Evolutionary conservation across 129 eudicot species (phyloP), one percentile per base, ranked within the genome.

Genomic region (Escallonia rubra): DNA sequence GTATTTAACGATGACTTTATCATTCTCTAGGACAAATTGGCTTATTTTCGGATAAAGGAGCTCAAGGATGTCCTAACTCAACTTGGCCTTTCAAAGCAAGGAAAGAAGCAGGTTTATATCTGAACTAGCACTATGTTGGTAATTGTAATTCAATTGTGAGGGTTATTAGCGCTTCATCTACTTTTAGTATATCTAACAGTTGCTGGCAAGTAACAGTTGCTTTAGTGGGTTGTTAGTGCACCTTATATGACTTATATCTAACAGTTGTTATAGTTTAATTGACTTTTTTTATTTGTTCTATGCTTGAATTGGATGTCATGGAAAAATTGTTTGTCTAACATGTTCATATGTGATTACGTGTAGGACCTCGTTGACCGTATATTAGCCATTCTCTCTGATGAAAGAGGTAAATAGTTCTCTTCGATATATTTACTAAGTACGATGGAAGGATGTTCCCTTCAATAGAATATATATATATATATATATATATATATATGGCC

Each of bases 321-420:
- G 34, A 23, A 23, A 23, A 23, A 23, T 23, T 59, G 7, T 14
- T 50, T 59, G 11, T 52, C 44, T 74, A n/a, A 71, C 57, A 34
- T 46, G 45, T 50, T 41, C 38, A 14, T 46, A 8, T 68, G 34
- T 47, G 45, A 59, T 78, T 86, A 70, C 14, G 48, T 74, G 69
- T 76, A 94, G 99, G 99, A 94, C 70, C 99, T 94, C 43, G 88
- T 82, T 74, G 99, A 90, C 61, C 82, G 99, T 64, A 87, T 94
- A 72, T 65, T 94, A 71, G 79, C 87, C 61, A 75, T 85, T 60
- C 75, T 94, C 66, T 79, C 94, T 11, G 97, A 90, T 75, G 99
- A 90, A 40, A 81, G 77, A 83, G 99, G 99, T 90, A 80, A 71
- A 71, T 63, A 57, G 41, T 66, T 72, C 68, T 71, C 59, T 43